A percentile compares a stretch with the other conserved stretches of the same genome.
phyloP scores from a whole-genome alignment of 2,329 filamentous ascomycete genomes.

The Pyricularia pennisetigena region DNA sequence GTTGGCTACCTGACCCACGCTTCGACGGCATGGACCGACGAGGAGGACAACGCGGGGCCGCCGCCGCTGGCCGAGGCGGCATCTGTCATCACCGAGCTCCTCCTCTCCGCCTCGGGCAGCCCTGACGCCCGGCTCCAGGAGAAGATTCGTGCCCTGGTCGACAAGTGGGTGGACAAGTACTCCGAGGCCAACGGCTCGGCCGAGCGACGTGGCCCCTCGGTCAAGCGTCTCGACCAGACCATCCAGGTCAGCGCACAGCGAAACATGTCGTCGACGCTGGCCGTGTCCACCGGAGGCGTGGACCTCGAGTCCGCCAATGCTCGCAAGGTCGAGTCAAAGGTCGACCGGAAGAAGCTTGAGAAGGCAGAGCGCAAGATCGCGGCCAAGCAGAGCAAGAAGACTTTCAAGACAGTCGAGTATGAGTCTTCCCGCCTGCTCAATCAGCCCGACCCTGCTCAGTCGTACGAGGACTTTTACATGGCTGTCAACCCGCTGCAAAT shows the following conservation, averaged over 20 bases:
- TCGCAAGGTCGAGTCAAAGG: slow-evolving; percentile 92
- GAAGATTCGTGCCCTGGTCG: slow-evolving; percentile 72
- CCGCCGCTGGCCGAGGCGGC: slow-evolving; percentile 81
- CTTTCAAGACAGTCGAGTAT: slow-evolving; percentile 96
- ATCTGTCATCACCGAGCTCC: slow-evolving; percentile 71
- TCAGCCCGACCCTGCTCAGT: slow-evolving; percentile 71
- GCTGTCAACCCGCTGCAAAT: slow-evolving; percentile 93
- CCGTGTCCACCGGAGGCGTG: slow-evolving; percentile 72
- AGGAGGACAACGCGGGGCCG: slow-evolving; percentile 40
- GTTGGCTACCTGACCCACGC: slow-evolving; percentile 92
- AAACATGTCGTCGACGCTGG: slow-evolving; percentile 93
- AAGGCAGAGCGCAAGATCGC: slow-evolving; percentile 97
- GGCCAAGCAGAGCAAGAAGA: slow-evolving; percentile 96
- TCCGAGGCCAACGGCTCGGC: slow-evolving; percentile 59
- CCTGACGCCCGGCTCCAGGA: slow-evolving; percentile 61
- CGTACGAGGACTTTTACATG: slow-evolving; percentile 99
- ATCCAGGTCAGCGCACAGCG: slow-evolving; percentile 89
- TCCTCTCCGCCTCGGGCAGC: slow-evolving; percentile 88
- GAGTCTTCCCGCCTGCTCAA: slow-evolving; percentile 87
- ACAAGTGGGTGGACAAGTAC: slow-evolving; percentile 81
- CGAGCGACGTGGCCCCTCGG: slow-evolving; percentile 65
- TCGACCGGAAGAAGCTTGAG: slow-evolving; percentile 97
- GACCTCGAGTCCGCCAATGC: slow-evolving; percentile 90
- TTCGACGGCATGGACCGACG: slow-evolving; percentile 69
- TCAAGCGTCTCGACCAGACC: slow-evolving; percentile 83